Base-by-base conservation (phyloP, 83 land plant species). In the Picea abies region DNA sequence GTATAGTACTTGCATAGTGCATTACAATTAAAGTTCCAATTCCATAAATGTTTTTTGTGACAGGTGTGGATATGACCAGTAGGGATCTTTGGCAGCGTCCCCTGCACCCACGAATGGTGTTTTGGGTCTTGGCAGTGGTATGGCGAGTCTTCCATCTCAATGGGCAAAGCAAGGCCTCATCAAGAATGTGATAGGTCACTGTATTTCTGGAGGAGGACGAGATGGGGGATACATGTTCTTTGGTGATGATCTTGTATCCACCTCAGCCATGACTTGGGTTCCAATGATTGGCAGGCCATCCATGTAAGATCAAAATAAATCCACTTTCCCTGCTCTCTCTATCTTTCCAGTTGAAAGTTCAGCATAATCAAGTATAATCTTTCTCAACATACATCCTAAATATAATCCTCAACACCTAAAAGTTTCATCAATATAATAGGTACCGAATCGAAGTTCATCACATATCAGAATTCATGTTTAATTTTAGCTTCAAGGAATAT, bases 41-140 rank as follows among this genome's bases (percentile, higher is more conserved):
- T 35, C 35, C 35, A 35, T 35, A 35, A 35, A 35, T 35, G 35
- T 35, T 35, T 35, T 35, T 35, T 35, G 35, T 35, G 35, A 29
- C 85, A 94, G 97, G 84, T 94, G 97, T 81, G 92, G 88, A 56
- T 94, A 94, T 86, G 95, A 94, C 69, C 97, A 94, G 83, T 92
- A 90, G 82, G 97, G 97, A 41, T 77, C 84, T 58, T 35, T 35
- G 35, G 35, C 35, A 35, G 35, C 1, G 35, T 35, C 35, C 35
- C 35, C 35, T 35, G 35, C 35, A 35, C 35, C 2, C 35, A 35
- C 35, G 35, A 95, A 94, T 87, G 97, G 97, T 19, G 88, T 94
- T 44, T 85, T 94, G 83, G 97, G 97, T 62, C 88, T 94, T 63
- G 88, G 95, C 85, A 83, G 79, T 73, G 80, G 94, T 60, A 85